Evolutionary conservation across 441 rosid species (phyloP).

Genomic region (Sinapis alba): DNA sequence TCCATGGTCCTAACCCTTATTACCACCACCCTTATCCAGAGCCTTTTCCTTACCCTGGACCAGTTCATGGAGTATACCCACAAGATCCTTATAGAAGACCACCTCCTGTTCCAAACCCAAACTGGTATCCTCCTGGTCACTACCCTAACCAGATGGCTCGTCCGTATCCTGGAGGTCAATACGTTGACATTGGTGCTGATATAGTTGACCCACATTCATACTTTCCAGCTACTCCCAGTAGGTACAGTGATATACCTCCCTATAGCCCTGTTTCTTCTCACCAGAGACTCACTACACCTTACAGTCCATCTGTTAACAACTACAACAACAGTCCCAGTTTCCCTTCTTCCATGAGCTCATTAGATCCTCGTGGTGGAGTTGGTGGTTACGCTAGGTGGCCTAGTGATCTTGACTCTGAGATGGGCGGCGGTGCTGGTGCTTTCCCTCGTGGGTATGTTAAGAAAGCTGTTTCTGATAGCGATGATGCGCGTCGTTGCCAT

Average conservation of each 20-base stretch:
- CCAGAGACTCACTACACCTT: constrained; percentile 46
- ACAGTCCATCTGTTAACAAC: constrained; percentile 41
- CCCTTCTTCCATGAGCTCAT: constrained; percentile 39
- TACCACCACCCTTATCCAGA: constrained; percentile 50
- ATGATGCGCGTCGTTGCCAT: constrained; percentile 46
- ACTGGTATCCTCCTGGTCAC: constrained; percentile 45
- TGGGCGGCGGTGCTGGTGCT: constrained; percentile 30
- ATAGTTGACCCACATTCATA: constrained; percentile 50
- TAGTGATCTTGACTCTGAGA: constrained; percentile 57
- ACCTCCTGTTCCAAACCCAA: constrained; percentile 42
- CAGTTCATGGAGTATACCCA: constrained; percentile 14
- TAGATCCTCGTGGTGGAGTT: constrained; percentile 46
- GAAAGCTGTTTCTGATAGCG: constrained; percentile 55
- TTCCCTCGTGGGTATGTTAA: constrained; percentile 49
- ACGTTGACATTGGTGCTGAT: constrained; percentile 52
- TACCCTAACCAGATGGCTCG: too few relatives aligned
- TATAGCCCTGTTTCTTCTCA: constrained; percentile 51
- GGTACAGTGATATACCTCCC: constrained; percentile 57
- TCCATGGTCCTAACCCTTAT: constrained; percentile 50
- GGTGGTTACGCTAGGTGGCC: constrained; percentile 57
- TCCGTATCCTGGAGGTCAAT: constrained; percentile 4
- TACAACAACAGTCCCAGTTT: constrained; percentile 42
- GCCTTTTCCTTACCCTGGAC: constrained; percentile 35
- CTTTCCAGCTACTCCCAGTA: constrained; percentile 34
- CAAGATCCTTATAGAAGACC: constrained; percentile 64